A percentile compares a stretch with the other conserved stretches of the same genome.
Evolutionary conservation across 2,329 filamentous ascomycete species (phyloP).

Genomic region (Diaporthe caulivora): DNA sequence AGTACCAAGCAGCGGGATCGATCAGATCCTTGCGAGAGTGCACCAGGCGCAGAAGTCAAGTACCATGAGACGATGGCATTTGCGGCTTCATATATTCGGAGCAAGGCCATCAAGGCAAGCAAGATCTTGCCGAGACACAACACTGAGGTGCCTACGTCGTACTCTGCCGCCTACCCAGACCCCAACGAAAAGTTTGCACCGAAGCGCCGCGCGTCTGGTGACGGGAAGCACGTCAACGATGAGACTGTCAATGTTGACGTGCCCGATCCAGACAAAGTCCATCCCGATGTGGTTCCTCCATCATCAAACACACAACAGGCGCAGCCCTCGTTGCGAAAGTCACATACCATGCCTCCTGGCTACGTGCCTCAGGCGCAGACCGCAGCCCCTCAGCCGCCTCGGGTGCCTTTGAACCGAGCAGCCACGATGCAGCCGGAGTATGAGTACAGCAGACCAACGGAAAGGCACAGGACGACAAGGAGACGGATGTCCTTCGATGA

Average conservation of each 20-base stretch:
- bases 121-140: constrained; percentile 36
- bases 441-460: constrained; percentile 23
- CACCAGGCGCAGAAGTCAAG: constrained; percentile 34
- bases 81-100: constrained; percentile 43
- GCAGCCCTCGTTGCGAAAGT: constrained; percentile 45
- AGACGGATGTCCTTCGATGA: constrained; percentile 41
- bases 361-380: constrained; percentile 38
- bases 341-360: constrained; percentile 42
- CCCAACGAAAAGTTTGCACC: constrained; percentile 33
- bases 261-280: constrained; percentile 12
- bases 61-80: constrained; percentile 30
- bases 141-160: constrained; percentile 28
- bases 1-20: constrained; percentile 36
- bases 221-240: constrained; percentile 36
- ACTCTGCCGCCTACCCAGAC: constrained; percentile 39
- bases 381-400: constrained; percentile 31
- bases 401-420: constrained; percentile 38
- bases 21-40: constrained; percentile 29
- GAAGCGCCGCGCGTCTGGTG: constrained; percentile 39
- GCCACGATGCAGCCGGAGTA: constrained; percentile 42
- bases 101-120: constrained; percentile 37
- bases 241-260: constrained; percentile 31
- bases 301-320: constrained; percentile 41
- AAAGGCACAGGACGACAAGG: constrained; percentile 34
- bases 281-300: constrained; percentile 38